A percentile compares a stretch with the other conserved stretches of the same genome.
Evolutionary conservation across 148 eudicot genomes (phyloP).

Genomic region (Fagopyrum tataricum): DNA sequence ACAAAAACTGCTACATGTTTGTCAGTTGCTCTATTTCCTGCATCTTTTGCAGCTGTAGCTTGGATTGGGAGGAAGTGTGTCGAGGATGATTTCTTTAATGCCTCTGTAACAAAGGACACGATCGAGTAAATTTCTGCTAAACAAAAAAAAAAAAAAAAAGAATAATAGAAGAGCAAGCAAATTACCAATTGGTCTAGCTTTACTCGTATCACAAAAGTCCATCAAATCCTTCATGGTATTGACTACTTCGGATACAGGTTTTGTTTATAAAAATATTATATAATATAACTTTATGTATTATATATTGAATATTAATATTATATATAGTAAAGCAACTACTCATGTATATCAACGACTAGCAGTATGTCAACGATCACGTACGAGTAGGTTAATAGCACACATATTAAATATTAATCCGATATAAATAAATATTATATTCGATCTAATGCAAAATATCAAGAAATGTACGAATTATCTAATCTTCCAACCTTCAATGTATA

Average conservation of each 20-base stretch:
- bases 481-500: too few relatives aligned
- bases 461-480: too few relatives aligned
- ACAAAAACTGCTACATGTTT: conserved; percentile 54
- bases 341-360: too few relatives aligned
- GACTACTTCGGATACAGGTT: conserved; percentile 96
- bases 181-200: conserved; percentile 84
- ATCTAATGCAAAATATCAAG: too few relatives aligned
- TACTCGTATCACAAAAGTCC: conserved; percentile 61
- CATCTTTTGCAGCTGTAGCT: conserved; percentile 60
- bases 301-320: too few relatives aligned
- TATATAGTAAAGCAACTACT: too few relatives aligned
- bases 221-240: conserved; percentile 90
- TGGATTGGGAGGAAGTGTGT: conserved; percentile 34
- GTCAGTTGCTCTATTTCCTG: conserved; percentile 62
- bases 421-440: too few relatives aligned
- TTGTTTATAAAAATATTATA: too few relatives aligned
- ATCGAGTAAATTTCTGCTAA: neutral
- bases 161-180: neutral
- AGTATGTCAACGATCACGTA: too few relatives aligned
- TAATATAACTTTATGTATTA: too few relatives aligned
- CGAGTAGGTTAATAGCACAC: too few relatives aligned
- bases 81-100: conserved; percentile 74
- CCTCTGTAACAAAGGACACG: conserved; percentile 49
- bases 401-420: too few relatives aligned
- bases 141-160: neutral